Base-by-base conservation (phyloP, 345 rosid species). In the Aquilaria sinensis region DNA sequence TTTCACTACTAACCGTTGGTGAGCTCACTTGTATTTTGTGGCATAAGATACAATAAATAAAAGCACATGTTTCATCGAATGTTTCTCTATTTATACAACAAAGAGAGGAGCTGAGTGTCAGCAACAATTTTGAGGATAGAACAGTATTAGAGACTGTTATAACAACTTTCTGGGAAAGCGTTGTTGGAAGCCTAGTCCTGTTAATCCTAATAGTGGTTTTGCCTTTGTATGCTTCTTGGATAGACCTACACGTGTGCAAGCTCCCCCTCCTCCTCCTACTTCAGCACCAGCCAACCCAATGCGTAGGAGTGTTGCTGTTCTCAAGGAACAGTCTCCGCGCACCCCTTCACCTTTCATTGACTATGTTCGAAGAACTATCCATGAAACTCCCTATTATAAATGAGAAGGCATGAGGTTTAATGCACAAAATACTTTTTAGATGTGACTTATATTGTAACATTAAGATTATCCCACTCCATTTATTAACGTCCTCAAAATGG, bases 331-430 rank as follows among this genome's bases (percentile, higher is more conserved):
- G 63, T 83, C 97, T 43, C 98, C 97, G 0, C 76, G 79, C 71
- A 92, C 96, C 31, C 98, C 98, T 2, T 89, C 83, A 70, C 96
- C 96, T 2, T 93, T 85, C 47, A 72, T 93, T 58, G 97, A 89
- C 32, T 90, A 89, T 50, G 87, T 90, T 64, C 80, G 90, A 71
- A 84, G 85, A 67, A 93, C 97, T 3, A 82, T 93, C 11, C 96
- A 89, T 47, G 92, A 89, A 81, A 93, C 97, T 56, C 98, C 98
- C 12, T 73, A 78, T 52, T 93, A 89, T 64, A 77, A 71, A 74
- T 83, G 86, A 70, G 90, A 86, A 46, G 84, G 79, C 55, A 78
- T 93, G 70, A 84, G 90, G 69, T 59, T 77, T 71, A 83, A 87
- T 80, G 83, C 86, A 2, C 98, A 92, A 72, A 84, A 85, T 67